phyloP scores from a whole-genome alignment of 257 asterid species.

The Solanum rostratum region DNA sequence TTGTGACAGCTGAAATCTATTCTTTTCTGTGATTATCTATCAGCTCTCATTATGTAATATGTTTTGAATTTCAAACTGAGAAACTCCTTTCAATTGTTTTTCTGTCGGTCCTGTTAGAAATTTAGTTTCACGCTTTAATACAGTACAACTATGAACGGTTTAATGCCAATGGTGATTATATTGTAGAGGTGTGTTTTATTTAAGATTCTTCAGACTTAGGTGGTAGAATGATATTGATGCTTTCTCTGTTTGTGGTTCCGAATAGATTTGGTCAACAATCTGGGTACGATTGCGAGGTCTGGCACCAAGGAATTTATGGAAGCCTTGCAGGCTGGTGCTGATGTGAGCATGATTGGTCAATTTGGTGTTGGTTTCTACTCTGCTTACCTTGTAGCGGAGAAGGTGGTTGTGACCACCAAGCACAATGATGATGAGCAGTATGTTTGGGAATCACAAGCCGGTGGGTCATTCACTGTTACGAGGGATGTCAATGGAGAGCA shows the following conservation, averaged over 20 bases:
- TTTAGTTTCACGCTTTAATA: neutral
- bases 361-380: slow-evolving; percentile 82
- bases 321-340: slow-evolving; percentile 84
- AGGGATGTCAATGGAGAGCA: slow-evolving; percentile 60
- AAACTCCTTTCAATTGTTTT: neutral
- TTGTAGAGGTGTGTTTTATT: neutral
- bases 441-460: slow-evolving; percentile 78
- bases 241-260: neutral
- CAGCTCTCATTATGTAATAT: neutral
- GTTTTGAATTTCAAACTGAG: neutral
- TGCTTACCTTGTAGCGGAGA: slow-evolving; percentile 75
- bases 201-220: neutral
- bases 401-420: slow-evolving; percentile 59
- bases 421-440: slow-evolving; percentile 78
- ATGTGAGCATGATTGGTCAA: slow-evolving; percentile 88
- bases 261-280: slow-evolving; percentile 66
- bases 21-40: neutral
- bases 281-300: slow-evolving; percentile 78
- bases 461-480: slow-evolving; percentile 67
- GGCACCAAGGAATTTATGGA: slow-evolving; percentile 83
- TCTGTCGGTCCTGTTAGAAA: neutral
- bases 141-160: no score
- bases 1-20: neutral
- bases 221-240: neutral
- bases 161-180: neutral